Evolutionary conservation across 1,284 basidiomycete genomes (phyloP).

Genomic region (Ceratobasidium sp.): DNA sequence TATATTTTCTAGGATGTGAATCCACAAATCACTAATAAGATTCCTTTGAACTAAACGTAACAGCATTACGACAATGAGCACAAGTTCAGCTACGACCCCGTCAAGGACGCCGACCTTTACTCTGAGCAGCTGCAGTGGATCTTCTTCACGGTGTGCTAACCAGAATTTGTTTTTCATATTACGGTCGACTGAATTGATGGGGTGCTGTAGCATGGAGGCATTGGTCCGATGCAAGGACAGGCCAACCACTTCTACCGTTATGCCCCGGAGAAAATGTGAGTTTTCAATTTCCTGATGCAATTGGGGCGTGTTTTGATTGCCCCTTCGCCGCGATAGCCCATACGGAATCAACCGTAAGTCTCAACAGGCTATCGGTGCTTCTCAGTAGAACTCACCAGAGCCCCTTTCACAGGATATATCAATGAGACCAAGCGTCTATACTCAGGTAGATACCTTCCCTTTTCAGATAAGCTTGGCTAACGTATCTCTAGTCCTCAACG

Average conservation of each 20-base stretch:
- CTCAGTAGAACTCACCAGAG: background rate
- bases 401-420: conserved; percentile 66
- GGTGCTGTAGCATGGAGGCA: conserved; percentile 43
- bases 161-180: background rate
- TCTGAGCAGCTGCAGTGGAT: conserved; percentile 81
- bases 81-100: conserved; percentile 63
- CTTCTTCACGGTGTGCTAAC: conserved; percentile 69
- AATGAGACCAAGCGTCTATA: conserved; percentile 83
- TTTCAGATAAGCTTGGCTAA: background rate
- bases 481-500: conserved; percentile 69
- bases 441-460: conserved; percentile 44
- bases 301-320: background rate
- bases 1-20: too few relatives aligned
- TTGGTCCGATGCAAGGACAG: conserved; percentile 82
- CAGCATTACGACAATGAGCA: conserved; percentile 67
- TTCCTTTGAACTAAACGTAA: too few relatives aligned
- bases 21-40: too few relatives aligned
- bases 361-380: too few relatives aligned
- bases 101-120: conserved; percentile 58
- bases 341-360: conserved; percentile 68
- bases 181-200: background rate
- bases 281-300: background rate
- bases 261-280: conserved; percentile 64
- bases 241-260: conserved; percentile 67
- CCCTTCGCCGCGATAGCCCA: conserved; percentile 56